A percentile compares a stretch with the other conserved stretches of the same genome.
Evolutionary conservation across 805 yeast species (phyloP).

Genomic region (Maudiozyma saulgeensis): DNA sequence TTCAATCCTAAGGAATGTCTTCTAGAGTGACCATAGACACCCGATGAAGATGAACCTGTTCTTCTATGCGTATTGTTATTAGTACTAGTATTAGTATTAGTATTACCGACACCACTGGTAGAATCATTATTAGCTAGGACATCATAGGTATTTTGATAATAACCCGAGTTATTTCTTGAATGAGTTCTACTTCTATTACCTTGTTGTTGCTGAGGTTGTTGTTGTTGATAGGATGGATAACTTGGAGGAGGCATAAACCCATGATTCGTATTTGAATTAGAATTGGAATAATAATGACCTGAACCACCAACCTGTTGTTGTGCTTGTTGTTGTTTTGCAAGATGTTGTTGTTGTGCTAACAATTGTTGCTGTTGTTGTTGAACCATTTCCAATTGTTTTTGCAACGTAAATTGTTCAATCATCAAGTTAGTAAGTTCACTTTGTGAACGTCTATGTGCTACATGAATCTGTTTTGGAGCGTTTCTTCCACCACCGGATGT

Average conservation of each 20-base stretch:
- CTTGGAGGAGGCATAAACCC: slow-evolving; percentile 20
- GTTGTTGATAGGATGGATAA: slow-evolving; percentile 12
- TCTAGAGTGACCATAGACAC: slow-evolving; percentile 66
- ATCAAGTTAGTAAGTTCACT: slow-evolving; percentile 85
- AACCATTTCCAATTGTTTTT: slow-evolving; percentile 83
- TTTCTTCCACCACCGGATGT: slow-evolving; percentile 31
- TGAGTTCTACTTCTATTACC: slow-evolving; percentile 28
- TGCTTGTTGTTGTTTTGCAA: slow-evolving; percentile 71
- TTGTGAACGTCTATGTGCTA: slow-evolving; percentile 97
- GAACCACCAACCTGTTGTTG: slow-evolving; percentile 16
- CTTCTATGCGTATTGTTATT: slow-evolving; percentile 29
- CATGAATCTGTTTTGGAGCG: slow-evolving; percentile 60
- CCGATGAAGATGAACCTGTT: slow-evolving; percentile 37
- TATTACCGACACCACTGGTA: neutral
- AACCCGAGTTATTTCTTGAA: slow-evolving; percentile 30
- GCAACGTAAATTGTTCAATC: slow-evolving; percentile 81
- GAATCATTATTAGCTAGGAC: neutral
- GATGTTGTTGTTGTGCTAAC: slow-evolving; percentile 25
- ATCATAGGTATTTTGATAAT: slow-evolving; percentile 14
- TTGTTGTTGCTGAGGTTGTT: neutral
- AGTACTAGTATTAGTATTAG: slow-evolving; percentile 6
- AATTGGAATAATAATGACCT: slow-evolving; percentile 32
- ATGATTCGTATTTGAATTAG: slow-evolving; percentile 9
- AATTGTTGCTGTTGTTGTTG: slow-evolving; percentile 90
- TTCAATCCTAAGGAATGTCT: slow-evolving; percentile 86